Evolutionary conservation across 352 stramenopile genomes (phyloP).

Genomic region (Phytophthora pini): DNA sequence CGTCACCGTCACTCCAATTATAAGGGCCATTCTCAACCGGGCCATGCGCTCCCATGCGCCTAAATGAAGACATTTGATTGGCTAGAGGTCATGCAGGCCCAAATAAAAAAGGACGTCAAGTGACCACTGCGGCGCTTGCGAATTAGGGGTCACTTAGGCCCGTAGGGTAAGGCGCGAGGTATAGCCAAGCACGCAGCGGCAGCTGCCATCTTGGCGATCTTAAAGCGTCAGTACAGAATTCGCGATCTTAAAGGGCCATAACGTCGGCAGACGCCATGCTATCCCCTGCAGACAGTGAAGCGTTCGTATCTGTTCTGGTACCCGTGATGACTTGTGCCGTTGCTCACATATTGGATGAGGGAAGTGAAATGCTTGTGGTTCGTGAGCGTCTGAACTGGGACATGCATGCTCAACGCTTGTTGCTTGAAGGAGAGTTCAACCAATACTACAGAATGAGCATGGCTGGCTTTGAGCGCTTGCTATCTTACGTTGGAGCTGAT

Average conservation of each 20-base stretch:
- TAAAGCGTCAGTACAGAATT: too few relatives aligned
- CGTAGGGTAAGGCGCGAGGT: too few relatives aligned
- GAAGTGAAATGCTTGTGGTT: not conserved
- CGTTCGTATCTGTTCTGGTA: not conserved
- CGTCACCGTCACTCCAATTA: too few relatives aligned
- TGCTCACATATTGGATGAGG: not conserved
- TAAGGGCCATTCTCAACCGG: not conserved
- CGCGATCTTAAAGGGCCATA: too few relatives aligned
- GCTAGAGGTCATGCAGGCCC: not conserved
- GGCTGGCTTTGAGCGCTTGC: not conserved
- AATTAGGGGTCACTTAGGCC: too few relatives aligned
- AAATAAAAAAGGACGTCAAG: not conserved
- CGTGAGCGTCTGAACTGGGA: not conserved
- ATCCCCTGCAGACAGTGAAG: too few relatives aligned
- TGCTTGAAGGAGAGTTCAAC: constrained; percentile 17
- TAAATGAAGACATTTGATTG: not conserved
- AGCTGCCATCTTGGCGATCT: too few relatives aligned
- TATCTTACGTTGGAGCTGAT: not conserved
- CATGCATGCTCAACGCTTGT: not conserved
- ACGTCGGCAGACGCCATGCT: too few relatives aligned
- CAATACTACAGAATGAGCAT: constrained; percentile 14
- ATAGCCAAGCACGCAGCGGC: too few relatives aligned
- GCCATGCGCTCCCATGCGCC: not conserved
- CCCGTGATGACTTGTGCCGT: not conserved
- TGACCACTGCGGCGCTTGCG: not conserved